A percentile compares a stretch with the other conserved stretches of the same genome.
Evolutionary conservation across 306 rosid species (phyloP).

Genomic region (Alnus rubra): DNA sequence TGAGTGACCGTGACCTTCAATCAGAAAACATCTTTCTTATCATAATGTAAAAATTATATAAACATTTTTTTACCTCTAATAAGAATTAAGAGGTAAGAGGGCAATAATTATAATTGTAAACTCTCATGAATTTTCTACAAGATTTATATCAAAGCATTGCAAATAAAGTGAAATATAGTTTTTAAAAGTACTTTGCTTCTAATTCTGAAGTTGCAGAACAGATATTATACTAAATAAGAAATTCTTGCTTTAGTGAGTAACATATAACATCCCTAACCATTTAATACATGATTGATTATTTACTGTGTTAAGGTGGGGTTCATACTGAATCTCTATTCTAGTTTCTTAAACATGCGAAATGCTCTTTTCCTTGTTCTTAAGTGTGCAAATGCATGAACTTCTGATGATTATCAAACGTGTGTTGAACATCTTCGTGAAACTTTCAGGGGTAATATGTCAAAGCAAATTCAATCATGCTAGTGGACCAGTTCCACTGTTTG

Average conservation of each 20-base stretch:
- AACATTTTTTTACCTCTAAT: constrained; percentile 6
- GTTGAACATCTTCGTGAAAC: not conserved
- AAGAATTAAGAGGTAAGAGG: not conserved
- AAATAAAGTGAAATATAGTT: constrained; percentile 6
- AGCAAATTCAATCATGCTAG: not conserved
- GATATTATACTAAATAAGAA: not conserved
- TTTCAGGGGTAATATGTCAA: constrained; percentile 1
- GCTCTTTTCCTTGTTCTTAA: not conserved
- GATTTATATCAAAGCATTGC: constrained; percentile 6
- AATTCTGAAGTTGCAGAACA: not conserved
- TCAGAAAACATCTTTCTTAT: constrained; percentile 11
- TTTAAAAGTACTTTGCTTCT: not conserved
- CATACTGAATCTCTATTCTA: not conserved
- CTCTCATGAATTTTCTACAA: not conserved
- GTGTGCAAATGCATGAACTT: constrained; percentile 3
- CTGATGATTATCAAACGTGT: not conserved
- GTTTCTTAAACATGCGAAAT: not conserved
- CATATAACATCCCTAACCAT: not conserved
- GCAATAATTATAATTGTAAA: constrained; percentile 8
- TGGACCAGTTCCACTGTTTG: not conserved
- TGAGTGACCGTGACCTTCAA: constrained; percentile 39
- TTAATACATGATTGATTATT: not conserved
- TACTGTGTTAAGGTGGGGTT: not conserved
- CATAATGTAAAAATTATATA: not conserved
- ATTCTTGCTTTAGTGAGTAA: not conserved